Base-by-base conservation (phyloP, 2,329 filamentous ascomycete genomes). In the Nannizzia gypsea region DNA sequence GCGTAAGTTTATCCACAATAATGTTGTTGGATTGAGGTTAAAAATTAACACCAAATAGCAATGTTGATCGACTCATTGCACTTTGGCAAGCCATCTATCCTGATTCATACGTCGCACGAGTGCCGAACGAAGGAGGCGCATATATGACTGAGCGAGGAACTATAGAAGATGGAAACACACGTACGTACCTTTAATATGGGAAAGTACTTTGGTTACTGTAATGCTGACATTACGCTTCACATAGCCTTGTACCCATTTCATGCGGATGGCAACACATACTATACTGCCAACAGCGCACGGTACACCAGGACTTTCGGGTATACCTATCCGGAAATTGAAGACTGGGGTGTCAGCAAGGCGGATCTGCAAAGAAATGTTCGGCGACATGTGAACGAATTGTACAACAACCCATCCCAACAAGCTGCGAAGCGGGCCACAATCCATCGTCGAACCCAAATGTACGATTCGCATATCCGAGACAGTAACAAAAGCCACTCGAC, bases 1-100 rank as follows among this genome's bases (percentile, higher is more conserved):
- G 66, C 71, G 75, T 76, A 64, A 61, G 73, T 66, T 13, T 34
- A 34, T 20, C 26, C 36, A 11, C 42, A 15, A 31, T 3, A 48
- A 17, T 54, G 20, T 24, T 28, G 9, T 5, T 28, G 2, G 22
- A 17, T 3, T 36, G 17, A 26, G 3, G 5, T 38, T 5, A 22
- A 1, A 20, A 11, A 6, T 50, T 60, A 59, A 62, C 31, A 26
- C 52, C 15, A 6, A 17, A 20, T 17, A 76, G 78, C 63, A 90
- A 88, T 71, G 81, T 90, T 6, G 89, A 95, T 67, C 82, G 89
- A 2, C 72, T 88, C 28, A 83, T 90, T 63, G 83, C 88, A 34
- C 80, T 95, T 62, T 93, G 88, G 88, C 88, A 93, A 73, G 77
- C 80, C 0, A 71, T 93, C 13, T 81, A 93, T 64, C 87, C 86